Evolutionary conservation across 1,139 yeast species (phyloP).

Genomic region (Ogataea hybrid): DNA sequence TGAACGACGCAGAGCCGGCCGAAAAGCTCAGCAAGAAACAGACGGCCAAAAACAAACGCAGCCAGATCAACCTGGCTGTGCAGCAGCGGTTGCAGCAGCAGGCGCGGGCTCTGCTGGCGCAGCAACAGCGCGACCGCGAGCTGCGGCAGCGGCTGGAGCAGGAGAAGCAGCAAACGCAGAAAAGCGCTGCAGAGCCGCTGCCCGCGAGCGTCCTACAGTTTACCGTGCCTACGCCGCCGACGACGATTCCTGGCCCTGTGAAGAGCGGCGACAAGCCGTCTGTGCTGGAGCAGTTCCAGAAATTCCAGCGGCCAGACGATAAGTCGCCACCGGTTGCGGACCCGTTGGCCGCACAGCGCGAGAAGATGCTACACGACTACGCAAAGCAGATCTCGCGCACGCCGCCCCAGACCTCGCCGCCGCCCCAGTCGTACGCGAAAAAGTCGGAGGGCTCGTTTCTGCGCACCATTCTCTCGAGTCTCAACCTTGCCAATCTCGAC

Average conservation of each 20-base stretch:
- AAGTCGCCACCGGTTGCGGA: slow-evolving; percentile 55
- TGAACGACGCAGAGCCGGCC: slow-evolving; percentile 34
- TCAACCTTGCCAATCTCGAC: slow-evolving; percentile 17
- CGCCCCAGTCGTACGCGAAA: slow-evolving; percentile 4
- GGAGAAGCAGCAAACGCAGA: slow-evolving; percentile 6
- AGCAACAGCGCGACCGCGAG: slow-evolving; percentile 18
- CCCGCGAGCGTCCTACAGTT: slow-evolving; percentile 15
- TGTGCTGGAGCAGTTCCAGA: slow-evolving; percentile 17
- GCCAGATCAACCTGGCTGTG: slow-evolving; percentile 20
- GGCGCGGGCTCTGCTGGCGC: slow-evolving; percentile 14
- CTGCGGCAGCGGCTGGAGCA: slow-evolving; percentile 11
- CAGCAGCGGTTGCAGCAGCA: slow-evolving; percentile 21
- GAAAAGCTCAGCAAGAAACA: slow-evolving; percentile 6
- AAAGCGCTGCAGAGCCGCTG: slow-evolving; percentile 3
- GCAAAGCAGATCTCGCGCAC: slow-evolving; percentile 3
- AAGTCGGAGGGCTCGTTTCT: slow-evolving; percentile 15
- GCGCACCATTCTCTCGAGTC: slow-evolving; percentile 17
- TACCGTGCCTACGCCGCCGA: slow-evolving; percentile 15
- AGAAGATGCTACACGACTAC: slow-evolving; percentile 32
- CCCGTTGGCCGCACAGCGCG: slow-evolving; percentile 57
- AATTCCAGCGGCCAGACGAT: slow-evolving; percentile 16
- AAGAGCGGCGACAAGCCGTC: slow-evolving; percentile 6
- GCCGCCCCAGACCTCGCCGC: background rate
- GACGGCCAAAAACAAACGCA: slow-evolving; percentile 3
- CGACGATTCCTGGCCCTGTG: slow-evolving; percentile 12